Evolutionary conservation across 2,329 filamentous ascomycete species (phyloP).

Genomic region (Biscogniauxia sp.): DNA sequence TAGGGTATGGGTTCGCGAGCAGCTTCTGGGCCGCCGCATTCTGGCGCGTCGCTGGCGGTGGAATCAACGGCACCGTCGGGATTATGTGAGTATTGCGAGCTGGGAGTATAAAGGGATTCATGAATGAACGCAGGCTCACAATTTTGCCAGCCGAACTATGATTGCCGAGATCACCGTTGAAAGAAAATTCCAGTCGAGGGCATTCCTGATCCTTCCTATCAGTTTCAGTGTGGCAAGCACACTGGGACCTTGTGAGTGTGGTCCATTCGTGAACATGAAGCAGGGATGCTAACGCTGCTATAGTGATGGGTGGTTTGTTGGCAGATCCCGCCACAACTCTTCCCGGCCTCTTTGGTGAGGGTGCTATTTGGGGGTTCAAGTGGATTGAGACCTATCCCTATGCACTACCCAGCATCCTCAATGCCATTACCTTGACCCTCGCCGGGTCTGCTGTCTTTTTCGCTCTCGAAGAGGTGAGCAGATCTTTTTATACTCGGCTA

Average conservation of each 20-base stretch:
- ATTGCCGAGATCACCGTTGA: constrained; percentile 49
- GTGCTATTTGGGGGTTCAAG: constrained; percentile 55
- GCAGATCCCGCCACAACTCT: constrained; percentile 64
- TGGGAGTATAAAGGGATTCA: not conserved
- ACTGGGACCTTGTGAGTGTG: constrained; percentile 41
- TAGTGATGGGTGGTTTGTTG: constrained; percentile 62
- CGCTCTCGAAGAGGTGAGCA: constrained; percentile 61
- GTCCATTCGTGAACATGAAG: not conserved
- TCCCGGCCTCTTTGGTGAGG: constrained; percentile 61
- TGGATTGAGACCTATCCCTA: constrained; percentile 68
- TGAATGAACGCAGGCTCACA: constrained; percentile 5
- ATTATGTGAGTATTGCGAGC: constrained; percentile 40
- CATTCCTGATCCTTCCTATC: constrained; percentile 46
- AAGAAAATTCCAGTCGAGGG: constrained; percentile 46
- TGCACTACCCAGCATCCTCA: constrained; percentile 67
- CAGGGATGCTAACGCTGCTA: constrained; percentile 8
- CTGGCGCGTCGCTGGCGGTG: constrained; percentile 65
- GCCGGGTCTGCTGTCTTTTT: constrained; percentile 57
- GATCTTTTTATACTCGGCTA: not conserved
- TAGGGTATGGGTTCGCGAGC: constrained; percentile 71
- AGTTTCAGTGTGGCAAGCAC: constrained; percentile 48
- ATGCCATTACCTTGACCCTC: constrained; percentile 56
- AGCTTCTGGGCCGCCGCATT: constrained; percentile 63
- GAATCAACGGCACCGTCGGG: constrained; percentile 48
- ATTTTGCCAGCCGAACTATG: constrained; percentile 40